Conservation (phyloP, 768 basidiomycete species). For the Mrakia blollopis region DNA sequence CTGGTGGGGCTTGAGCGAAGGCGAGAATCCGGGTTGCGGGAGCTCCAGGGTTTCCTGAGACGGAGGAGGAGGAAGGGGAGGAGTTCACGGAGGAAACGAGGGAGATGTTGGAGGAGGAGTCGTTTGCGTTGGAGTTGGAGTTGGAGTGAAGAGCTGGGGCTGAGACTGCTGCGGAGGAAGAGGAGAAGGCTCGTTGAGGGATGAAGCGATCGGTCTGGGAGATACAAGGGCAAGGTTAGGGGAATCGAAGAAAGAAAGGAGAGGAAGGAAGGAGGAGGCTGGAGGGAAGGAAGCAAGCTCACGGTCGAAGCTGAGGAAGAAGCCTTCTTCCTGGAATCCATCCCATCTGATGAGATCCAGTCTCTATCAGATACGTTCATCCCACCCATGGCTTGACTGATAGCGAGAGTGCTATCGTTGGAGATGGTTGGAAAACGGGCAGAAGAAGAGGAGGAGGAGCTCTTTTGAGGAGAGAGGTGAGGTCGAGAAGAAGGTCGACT, state of each 20-base stretch:
- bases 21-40: slow-evolving; percentile 61
- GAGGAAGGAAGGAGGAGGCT: neutral
- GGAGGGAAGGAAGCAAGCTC: neutral
- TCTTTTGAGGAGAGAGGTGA: neutral
- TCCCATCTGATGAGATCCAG: slow-evolving; percentile 2
- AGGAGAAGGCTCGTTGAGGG: slow-evolving; percentile 29
- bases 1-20: slow-evolving; percentile 75
- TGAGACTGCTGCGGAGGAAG: slow-evolving; percentile 9
- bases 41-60: neutral
- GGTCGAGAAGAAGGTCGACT: slow-evolving; percentile 8
- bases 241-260: no score
- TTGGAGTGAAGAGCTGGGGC: slow-evolving; percentile 18
- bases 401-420: slow-evolving; percentile 23
- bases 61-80: neutral
- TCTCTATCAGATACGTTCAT: slow-evolving; percentile 19
- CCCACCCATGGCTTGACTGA: slow-evolving; percentile 30
- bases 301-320: neutral
- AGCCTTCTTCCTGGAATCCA: neutral
- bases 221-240: no score
- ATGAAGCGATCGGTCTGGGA: slow-evolving; percentile 32
- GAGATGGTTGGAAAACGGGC: neutral
- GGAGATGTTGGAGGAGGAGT: slow-evolving; percentile 3
- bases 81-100: slow-evolving; percentile 17
- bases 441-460: slow-evolving; percentile 2
- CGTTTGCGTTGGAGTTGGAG: slow-evolving; percentile 3